Conservation (phyloP, 1,284 basidiomycete genomes). For the Tausonia pullulans region DNA sequence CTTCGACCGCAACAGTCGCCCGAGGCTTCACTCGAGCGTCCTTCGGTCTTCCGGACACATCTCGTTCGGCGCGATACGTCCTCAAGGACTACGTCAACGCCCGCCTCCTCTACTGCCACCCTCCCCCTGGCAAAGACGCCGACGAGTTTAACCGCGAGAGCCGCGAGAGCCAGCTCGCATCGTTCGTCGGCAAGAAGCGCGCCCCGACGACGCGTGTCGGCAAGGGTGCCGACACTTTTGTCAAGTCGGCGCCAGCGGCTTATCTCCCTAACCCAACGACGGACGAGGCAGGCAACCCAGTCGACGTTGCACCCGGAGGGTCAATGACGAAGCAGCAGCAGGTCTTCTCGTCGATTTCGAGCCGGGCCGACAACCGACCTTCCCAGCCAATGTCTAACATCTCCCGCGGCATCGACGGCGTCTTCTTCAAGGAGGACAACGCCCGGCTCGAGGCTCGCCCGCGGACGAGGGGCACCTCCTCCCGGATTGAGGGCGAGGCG, state of each 20-base stretch:
- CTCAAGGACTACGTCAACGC: slow-evolving; percentile 98
- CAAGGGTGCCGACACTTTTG: slow-evolving; percentile 70
- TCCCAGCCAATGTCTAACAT: slow-evolving; percentile 36
- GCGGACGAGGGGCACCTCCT: slow-evolving; percentile 47
- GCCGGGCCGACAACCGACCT: slow-evolving; percentile 25
- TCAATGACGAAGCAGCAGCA: slow-evolving; percentile 5
- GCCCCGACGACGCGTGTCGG: slow-evolving; percentile 74
- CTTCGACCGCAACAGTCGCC: slow-evolving; percentile 49
- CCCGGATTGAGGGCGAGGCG: slow-evolving; percentile 45
- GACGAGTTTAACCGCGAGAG: slow-evolving; percentile 68
- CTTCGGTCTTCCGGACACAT: slow-evolving; percentile 95
- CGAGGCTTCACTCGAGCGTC: slow-evolving; percentile 86
- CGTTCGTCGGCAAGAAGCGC: slow-evolving; percentile 54
- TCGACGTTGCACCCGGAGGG: slow-evolving; percentile 18
- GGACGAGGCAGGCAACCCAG: slow-evolving; percentile 16
- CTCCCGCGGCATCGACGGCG: slow-evolving; percentile 60
- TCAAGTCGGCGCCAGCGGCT: slow-evolving; percentile 35
- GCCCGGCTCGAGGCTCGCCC: slow-evolving; percentile 46
- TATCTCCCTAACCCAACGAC: slow-evolving; percentile 22
- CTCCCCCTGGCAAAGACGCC: slow-evolving; percentile 58
- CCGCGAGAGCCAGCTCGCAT: slow-evolving; percentile 49
- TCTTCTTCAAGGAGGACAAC: slow-evolving; percentile 61
- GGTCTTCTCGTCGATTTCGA: slow-evolving; percentile 13
- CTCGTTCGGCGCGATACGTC: slow-evolving; percentile 80
- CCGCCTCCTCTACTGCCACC: slow-evolving; percentile 79